Base-by-base conservation (phyloP, 129 eudicot genomes). In the Smallanthus sonchifolius region DNA sequence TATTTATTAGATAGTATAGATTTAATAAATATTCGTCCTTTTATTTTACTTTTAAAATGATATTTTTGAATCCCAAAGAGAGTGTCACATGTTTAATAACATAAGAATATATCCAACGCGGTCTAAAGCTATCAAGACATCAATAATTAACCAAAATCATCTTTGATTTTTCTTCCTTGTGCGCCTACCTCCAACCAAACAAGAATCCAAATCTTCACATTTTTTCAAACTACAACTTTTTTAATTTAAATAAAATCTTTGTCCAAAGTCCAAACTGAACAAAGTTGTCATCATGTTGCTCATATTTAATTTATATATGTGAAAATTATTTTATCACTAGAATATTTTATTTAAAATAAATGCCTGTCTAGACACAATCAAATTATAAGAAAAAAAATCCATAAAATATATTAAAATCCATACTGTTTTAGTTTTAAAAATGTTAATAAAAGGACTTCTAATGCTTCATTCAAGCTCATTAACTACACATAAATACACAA, bases 401-500 rank as follows among this genome's bases (percentile, higher is more conserved):
- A 3, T 10, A 16, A 2, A 51, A 16, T 2, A 3, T 47, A n/a
- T 51, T 16, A 51, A n/a, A 15, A 51, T 51, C 57, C n/a, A 15
- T 51, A n/a, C 7, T 51, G 0, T 51, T 51, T 51, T 47, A 14
- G 10, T n/a, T 16, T 15, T n/a, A n/a, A 55, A n/a, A 13, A n/a
- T 65, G 45, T 17, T 36, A 38, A 15, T 16, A 19, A 65, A 64
- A 6, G 59, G 30, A 52, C 59, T 16, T 48, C 55, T 17, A 48
- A 48, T 48, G 16, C 55, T 48, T 48, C 55, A 51, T 7, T 16
- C 59, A 42, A 19, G 61, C 62, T 34, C 34, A 20, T 17, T 55
- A 55, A n/a, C 62, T 55, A 73, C 52, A 87, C 86, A 83, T 78
- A 11, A 44, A 45, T 45, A 10, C 51, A 45, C n/a, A 10, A 19